Evolutionary conservation across 306 rosid genomes (phyloP), one percentile per base, ranked within the genome.

Genomic region (Clitoria ternatea): DNA sequence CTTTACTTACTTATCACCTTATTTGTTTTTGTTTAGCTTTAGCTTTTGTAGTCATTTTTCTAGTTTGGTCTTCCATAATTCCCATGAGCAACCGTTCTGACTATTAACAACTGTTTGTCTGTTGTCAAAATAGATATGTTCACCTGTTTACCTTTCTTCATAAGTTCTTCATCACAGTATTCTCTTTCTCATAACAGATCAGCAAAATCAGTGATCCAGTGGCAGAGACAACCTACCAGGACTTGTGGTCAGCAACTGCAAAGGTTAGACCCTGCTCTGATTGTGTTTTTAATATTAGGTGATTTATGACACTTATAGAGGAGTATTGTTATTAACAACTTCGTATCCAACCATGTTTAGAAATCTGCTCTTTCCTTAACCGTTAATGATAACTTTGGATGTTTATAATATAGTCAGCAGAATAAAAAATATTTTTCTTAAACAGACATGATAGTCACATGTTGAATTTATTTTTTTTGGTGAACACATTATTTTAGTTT

Each of bases 241-340:
- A 83, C 68, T 80, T 87, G 7, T 95, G 99, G 99, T 80, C 80
- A 86, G 88, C 90, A 52, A 91, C 96, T 71, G 97, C 99, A 17
- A 89, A 91, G 96, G 99, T 95, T 73, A 70, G 86, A 69, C 47
- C 35, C 47, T 24, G 11, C 49, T 24, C 47, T 35, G 17, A 36
- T 63, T 63, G 54, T 14, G 37, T 29, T 52, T 71, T 63, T 50
- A 3, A 52, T 60, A 29, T 27, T 6, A 40, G 2, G 44, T 73
- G 63, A 59, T 29, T 66, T 50, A 29, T 36, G 17, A n/a, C 13
- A 15, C 55, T 17, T 15, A 4, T 35, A 49, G 47, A 48, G 23
- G 2, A 30, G 19, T 47, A 19, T 48, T 22, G 4, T 49, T 54
- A 42, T 69, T 15, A 59, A 36, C 49, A 39, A 29, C 50, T 17